These are phyloP conservation scores for Sporothrix brunneoviolacea DNA, from an alignment of 2,329 filamentous ascomycete species.

Conservation along the genomic window DNA sequence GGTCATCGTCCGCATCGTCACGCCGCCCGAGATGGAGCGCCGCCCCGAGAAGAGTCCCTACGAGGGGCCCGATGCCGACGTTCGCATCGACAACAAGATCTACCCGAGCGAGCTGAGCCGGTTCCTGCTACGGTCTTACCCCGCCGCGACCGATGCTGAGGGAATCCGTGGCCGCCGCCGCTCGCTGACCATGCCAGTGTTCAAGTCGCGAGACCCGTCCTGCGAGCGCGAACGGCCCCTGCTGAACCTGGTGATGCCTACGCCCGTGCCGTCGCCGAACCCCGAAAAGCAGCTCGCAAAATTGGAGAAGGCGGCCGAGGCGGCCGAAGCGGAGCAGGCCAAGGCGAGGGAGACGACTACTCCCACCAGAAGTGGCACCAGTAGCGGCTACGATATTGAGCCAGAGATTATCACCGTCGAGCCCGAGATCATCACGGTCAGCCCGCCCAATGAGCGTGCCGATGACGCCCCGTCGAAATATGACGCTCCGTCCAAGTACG, in stretches of 20 bases:
- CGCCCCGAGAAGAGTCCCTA: constrained; percentile 42
- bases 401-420: constrained; percentile 11
- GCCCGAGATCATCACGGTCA: constrained; percentile 18
- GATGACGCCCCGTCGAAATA: neutral
- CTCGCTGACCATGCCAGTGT: constrained; percentile 26
- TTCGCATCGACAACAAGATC: constrained; percentile 53
- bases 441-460: constrained; percentile 7
- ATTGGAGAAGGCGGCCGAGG: constrained; percentile 1
- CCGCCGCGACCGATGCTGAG: constrained; percentile 13
- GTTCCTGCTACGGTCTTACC: constrained; percentile 23
- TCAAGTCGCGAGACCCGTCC: constrained; percentile 45
- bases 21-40: constrained; percentile 46
- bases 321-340: neutral
- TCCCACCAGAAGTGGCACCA: no score
- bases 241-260: constrained; percentile 56
- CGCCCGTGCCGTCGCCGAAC: constrained; percentile 46
- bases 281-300: constrained; percentile 33
- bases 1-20: constrained; percentile 42
- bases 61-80: constrained; percentile 56
- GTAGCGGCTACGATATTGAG: neutral
- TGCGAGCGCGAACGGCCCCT: constrained; percentile 50
- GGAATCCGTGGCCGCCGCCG: constrained; percentile 3
- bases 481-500: no score
- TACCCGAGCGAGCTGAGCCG: constrained; percentile 42
- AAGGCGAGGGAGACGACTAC: no score